Evolutionary conservation across 106 monocot genomes (phyloP), one percentile per base, ranked within the genome.

Genomic region (Dioscorea dumetorum): DNA sequence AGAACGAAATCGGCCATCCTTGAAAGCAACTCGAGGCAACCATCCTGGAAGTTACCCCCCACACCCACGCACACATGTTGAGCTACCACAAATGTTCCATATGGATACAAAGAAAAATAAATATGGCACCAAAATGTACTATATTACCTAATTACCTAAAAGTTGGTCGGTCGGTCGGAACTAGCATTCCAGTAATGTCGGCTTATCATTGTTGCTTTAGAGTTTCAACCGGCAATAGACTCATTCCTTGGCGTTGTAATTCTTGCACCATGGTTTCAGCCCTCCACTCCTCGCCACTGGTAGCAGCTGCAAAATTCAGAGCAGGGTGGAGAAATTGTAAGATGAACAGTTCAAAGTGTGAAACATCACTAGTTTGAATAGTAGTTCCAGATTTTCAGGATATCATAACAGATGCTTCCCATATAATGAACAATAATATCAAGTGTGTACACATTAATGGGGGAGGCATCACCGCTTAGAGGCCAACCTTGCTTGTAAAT

Each of bases 251-350:
- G 15, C 19, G 8, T 8, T 3, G 18, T 18, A 54, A 50, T 67
- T 54, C 54, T 54, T 66, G 49, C 65, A 57, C 72, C 64, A 77
- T 22, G 71, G 19, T 53, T 58, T 66, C 8, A 60, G 64, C 24
- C 48, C 18, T 24, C 67, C 78, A 34, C 61, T 66, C 60, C 78
- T 66, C 20, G 33, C 72, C 20, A 72, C 22, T 60, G 67, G 71
- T 10, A 72, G 78, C 34, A 78, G 62, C 78, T 78, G 65, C 67
- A 50, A 9, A 16, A 54, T 28, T 28, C 28, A 28, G 28, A 28
- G 28, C 1, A 28, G 28, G 28, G n/a, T n/a, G n/a, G n/a, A n/a
- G n/a, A n/a, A n/a, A n/a, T n/a, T n/a, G n/a, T n/a, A n/a, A n/a
- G n/a, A n/a, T n/a, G n/a, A 28, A 28, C 28, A 28, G 28, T 28